Evolutionary conservation across 2,329 filamentous ascomycete genomes (phyloP).

Genomic region (Pezicula neosporulosa): DNA sequence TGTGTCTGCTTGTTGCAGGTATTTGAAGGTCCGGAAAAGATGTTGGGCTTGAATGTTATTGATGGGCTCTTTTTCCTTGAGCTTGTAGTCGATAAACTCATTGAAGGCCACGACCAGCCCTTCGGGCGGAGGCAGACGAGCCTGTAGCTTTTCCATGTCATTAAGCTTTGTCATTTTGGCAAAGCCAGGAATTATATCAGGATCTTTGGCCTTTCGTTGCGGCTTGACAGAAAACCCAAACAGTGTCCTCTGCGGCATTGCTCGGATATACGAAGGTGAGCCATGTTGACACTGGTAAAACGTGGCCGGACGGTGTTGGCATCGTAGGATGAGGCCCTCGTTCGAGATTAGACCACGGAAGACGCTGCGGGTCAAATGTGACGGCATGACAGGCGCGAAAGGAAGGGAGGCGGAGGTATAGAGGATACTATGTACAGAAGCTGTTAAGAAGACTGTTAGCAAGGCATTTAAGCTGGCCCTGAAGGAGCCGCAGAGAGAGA

Average conservation of each 20-base stretch:
- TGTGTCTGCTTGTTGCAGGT: slow-evolving; percentile 43
- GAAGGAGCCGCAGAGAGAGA: neutral
- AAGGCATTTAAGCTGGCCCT: neutral
- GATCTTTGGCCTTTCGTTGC: slow-evolving; percentile 55
- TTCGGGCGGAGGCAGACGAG: slow-evolving; percentile 59
- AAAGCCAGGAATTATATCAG: slow-evolving; percentile 67
- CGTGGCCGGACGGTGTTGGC: slow-evolving; percentile 17
- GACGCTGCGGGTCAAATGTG: slow-evolving; percentile 56
- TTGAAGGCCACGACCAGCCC: slow-evolving; percentile 64
- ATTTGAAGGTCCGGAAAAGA: slow-evolving; percentile 54
- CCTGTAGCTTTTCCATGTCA: slow-evolving; percentile 57
- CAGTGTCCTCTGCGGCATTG: slow-evolving; percentile 47
- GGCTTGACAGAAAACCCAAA: slow-evolving; percentile 60
- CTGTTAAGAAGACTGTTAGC: neutral
- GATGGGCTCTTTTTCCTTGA: slow-evolving; percentile 43
- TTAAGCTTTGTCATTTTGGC: slow-evolving; percentile 67
- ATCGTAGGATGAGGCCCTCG: slow-evolving; percentile 33
- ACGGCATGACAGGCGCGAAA: slow-evolving; percentile 42
- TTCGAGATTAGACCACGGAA: slow-evolving; percentile 54
- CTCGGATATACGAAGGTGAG: slow-evolving; percentile 30
- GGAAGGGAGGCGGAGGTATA: neutral
- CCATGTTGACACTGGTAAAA: slow-evolving; percentile 33
- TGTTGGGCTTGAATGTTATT: slow-evolving; percentile 66
- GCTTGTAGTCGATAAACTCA: slow-evolving; percentile 58
- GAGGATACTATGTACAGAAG: slow-evolving; percentile 10